These are phyloP conservation scores for Boletus subparvulus DNA, from an alignment of 768 basidiomycete genomes.

Conservation along the genomic window DNA sequence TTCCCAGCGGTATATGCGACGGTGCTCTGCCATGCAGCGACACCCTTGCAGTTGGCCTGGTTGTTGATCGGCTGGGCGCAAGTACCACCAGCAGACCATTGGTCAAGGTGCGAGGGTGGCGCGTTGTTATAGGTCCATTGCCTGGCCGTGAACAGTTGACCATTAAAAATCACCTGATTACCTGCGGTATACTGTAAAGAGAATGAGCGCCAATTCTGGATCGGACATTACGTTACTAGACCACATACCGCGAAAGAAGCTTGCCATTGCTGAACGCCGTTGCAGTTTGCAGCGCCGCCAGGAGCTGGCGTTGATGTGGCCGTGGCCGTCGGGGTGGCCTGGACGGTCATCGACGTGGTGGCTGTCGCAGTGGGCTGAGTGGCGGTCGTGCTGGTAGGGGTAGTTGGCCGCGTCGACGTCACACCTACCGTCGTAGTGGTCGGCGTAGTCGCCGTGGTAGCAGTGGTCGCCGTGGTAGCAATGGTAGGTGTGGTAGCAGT, in stretches of 20 bases:
- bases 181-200: conserved; percentile 24
- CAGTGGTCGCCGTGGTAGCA: neutral
- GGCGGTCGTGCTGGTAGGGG: neutral
- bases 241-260: conserved; percentile 19
- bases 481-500: neutral
- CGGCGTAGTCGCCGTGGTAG: too few species aligned
- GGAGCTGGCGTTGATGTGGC: neutral
- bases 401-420: neutral
- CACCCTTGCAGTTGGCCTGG: conserved; percentile 20
- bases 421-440: neutral
- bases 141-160: conserved; percentile 21
- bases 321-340: neutral
- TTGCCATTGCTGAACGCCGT: conserved; percentile 25
- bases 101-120: conserved; percentile 13
- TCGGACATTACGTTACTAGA: rapidly evolving
- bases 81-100: conserved; percentile 11
- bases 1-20: conserved; percentile 21
- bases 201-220: neutral
- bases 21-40: conserved; percentile 16
- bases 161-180: conserved; percentile 19
- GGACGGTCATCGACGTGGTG: neutral
- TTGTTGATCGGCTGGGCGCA: conserved; percentile 27
- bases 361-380: neutral
- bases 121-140: conserved; percentile 29
- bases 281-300: conserved; percentile 7